Evolutionary conservation across 208 protist species (phyloP).

Genomic region (Acanthamoeba triangularis): DNA sequence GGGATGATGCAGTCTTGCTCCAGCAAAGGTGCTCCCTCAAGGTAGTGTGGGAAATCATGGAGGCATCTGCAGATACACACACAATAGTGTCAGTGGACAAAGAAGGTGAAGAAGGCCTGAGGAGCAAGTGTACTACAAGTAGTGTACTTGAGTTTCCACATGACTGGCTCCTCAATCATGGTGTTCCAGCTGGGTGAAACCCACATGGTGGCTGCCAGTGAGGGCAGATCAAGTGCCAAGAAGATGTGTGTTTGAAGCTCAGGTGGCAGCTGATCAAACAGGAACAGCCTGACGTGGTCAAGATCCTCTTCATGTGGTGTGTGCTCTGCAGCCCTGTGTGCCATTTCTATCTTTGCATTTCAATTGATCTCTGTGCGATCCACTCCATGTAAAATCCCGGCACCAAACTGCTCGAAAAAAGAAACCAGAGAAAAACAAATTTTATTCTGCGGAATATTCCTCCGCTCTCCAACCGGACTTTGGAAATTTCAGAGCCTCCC

Average conservation of each 20-base stretch:
- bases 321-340: no score
- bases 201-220: background rate
- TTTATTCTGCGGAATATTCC: no score
- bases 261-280: slow-evolving; percentile 41
- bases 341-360: background rate
- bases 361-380: no score
- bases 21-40: background rate
- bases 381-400: no score
- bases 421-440: no score
- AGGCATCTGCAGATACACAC: background rate
- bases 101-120: background rate
- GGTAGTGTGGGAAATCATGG: background rate
- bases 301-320: background rate
- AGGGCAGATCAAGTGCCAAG: background rate
- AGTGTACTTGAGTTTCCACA: slow-evolving; percentile 66
- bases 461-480: background rate
- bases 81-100: background rate
- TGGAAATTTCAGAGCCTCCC: background rate
- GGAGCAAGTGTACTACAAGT: background rate
- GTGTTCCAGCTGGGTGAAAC: background rate
- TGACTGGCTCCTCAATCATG: slow-evolving; percentile 19
- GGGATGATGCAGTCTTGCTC: background rate
- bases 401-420: no score
- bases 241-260: slow-evolving; percentile 44
- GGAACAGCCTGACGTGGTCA: background rate